Evolutionary conservation across 805 yeast species (phyloP), one percentile per base, ranked within the genome.

Genomic region (Nakazawaea populi): DNA sequence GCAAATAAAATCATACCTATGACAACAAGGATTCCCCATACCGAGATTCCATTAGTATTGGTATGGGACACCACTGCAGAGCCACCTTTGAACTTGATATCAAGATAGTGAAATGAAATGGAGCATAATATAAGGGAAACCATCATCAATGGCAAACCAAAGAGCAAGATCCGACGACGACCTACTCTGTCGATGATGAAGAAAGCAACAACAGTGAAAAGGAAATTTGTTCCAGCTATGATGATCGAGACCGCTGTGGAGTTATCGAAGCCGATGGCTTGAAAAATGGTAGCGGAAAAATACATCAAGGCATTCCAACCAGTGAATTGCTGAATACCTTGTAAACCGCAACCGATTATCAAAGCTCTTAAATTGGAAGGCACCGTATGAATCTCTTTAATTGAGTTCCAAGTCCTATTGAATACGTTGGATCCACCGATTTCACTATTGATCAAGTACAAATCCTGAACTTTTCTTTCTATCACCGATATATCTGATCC

Each of bases 261-360:
- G 58, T 78, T 77, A 44, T 70, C 49, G 61, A 74, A 78, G 1
- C 83, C 83, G 44, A 75, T 72, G 55, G 77, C 74, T 61, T 77
- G 73, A 58, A 78, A 78, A 48, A 78, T 77, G 18, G 82, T 77
- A 9, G 80, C 69, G 56, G 80, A 73, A 56, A 78, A 78, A 61
- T 76, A 78, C 82, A 78, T 78, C 58, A 78, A 66, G 8, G 82
- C 76, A 63, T 78, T 78, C 65, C 77, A 78, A 4, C 83, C 83
- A 18, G 80, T 77, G 55, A 78, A 74, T 58, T 78, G 83, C 61
- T 78, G 83, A 52, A 74, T 70, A 28, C 80, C 82, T 57, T 78
- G 83, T 51, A 78, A 68, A 10, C 83, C 82, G 66, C 83, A 78
- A 2, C 77, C 82, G 52, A 78, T 70, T 24, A 76, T 64, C 48